A percentile compares a stretch with the other conserved stretches of the same genome.
Conservation (phyloP, 768 basidiomycete genomes). For the Tricholomella constricta region DNA sequence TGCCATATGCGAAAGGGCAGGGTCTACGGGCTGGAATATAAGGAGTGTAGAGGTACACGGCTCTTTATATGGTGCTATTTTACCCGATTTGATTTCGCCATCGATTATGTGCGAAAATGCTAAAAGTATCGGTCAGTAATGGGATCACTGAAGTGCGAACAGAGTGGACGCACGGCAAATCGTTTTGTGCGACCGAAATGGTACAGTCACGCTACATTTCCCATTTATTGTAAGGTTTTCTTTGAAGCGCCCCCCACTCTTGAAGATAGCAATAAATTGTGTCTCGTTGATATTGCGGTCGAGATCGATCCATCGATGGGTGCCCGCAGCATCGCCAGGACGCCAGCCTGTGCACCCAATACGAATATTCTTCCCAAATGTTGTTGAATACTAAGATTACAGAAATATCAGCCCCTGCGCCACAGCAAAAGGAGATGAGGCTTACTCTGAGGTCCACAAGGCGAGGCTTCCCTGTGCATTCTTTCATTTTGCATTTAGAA, state of each 20-base stretch:
- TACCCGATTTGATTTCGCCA: background rate
- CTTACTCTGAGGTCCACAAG: background rate
- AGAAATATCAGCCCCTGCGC: no score
- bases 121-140: background rate
- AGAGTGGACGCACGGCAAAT: background rate
- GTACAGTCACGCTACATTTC: background rate
- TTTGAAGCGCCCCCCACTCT: background rate
- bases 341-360: slow-evolving; percentile 1
- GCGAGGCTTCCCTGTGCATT: background rate
- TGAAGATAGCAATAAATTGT: background rate
- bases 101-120: slow-evolving; percentile 1
- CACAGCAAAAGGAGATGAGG: no score
- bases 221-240: background rate
- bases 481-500: background rate
- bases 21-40: background rate
- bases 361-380: background rate
- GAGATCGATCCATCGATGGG: background rate
- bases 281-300: background rate
- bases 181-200: background rate
- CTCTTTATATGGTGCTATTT: background rate
- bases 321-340: background rate
- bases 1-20: background rate
- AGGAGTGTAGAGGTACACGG: background rate
- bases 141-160: background rate
- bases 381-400: background rate